Evolutionary conservation across 2,329 filamentous ascomycete genomes (phyloP), one percentile per base, ranked within the genome.

Genomic region (Colletotrichum tropicicola): DNA sequence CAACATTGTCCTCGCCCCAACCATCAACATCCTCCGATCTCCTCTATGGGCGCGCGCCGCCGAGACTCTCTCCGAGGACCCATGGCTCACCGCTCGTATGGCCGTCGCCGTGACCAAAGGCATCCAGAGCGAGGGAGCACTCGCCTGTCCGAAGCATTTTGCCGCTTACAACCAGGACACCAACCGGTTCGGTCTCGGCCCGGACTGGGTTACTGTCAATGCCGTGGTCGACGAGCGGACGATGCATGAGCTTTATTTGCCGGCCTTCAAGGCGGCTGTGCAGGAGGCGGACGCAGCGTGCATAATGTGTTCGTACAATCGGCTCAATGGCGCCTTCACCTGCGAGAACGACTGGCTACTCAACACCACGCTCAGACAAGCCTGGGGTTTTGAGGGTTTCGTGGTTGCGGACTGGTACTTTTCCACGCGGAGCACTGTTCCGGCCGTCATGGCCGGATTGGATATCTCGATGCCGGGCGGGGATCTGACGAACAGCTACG

Each of bases 31-130:
- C 73, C 85, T 89, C 68, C 82, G 88, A 27, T 86, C 83, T 3
- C 89, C 88, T 3, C 79, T 90, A 0, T 87, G 87, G 32, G 89
- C 87, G 4, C 82, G 88, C 57, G 87, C 87, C 47, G 91, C 90
- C 66, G 89, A 91, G 72, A 87, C 86, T 0, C 90, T 88, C 70
- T 87, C 86, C 1, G 89, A 91, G 71, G 77, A 80, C 55, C 77
- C 78, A 15, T 68, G 76, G 25, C 63, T 80, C 6, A 67, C 64
- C 13, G 69, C 71, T 0, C 30, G 68, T 0, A 8, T 73, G 10
- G 71, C 68, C 2, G 71, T 71, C 2, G 67, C 68, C 15, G 76
- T 75, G 28, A 72, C 78, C 6, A 70, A 69, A 21, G 75, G 75
- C 2, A 70, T 78, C 2, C 75, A 79, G 44, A 71, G 70, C 12